Base-by-base conservation (phyloP, 148 eudicot genomes). In the Nepenthes mirabilis region DNA sequence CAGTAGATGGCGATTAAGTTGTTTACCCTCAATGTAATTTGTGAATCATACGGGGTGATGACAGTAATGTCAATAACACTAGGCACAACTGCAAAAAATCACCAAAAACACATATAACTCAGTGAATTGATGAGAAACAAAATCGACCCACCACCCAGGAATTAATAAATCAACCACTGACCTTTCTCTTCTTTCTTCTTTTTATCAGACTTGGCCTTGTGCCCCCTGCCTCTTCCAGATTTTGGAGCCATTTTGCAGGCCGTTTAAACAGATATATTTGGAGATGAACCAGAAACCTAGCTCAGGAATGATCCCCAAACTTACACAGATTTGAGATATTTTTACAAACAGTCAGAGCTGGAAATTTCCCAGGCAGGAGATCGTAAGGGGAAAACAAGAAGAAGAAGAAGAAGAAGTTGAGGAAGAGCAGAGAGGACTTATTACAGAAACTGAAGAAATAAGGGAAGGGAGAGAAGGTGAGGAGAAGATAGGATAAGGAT, bases 121-220 rank as follows among this genome's bases (percentile, higher is more conserved):
- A 14, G 4, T 3, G 48, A 14, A 5, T 52, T 52, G 23, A 14
- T 11, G 14, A 5, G 12, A 3, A 52, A 3, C 1, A 10, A 13
- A 14, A 52, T 14, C 11, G 23, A 14, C 55, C 5, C 6, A 14
- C 6, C 5, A 54, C 6, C 3, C 33, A 14, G 14, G 57, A 54
- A 14, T n/a, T 6, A 37, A 48, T 10, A 33, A 9, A 40, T 33
- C 1, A 62, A 48, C 5, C 2, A 45, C 48, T 51, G 1, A 93
- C 97, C 79, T 73, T 93, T 93, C 62, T 93, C 99, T 68, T 89
- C 97, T 65, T 79, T 93, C 74, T 84, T 93, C 84, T 76, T 93
- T 83, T 78, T 89, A 58, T 93, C 99, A 2, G 78, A 52, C 71
- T 82, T 93, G 12, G 76, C 45, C 65, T 81, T 89, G 64, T 80